phyloP scores from a whole-genome alignment of 768 basidiomycete genomes.

The Trametes villosa region DNA sequence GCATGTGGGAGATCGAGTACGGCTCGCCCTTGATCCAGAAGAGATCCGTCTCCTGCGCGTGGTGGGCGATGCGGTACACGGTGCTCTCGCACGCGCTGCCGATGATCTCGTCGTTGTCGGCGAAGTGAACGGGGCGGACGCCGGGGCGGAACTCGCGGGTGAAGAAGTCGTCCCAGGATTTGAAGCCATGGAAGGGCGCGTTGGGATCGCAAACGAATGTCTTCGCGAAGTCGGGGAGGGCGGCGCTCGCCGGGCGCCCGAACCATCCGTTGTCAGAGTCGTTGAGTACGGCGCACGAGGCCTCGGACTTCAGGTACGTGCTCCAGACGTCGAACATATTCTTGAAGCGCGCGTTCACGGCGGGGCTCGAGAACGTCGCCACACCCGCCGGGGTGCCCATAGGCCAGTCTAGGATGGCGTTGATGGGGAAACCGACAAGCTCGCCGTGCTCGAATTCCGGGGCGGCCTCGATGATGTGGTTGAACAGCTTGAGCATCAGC shows the following conservation, averaged over 20 bases:
- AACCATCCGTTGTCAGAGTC: slow-evolving; percentile 53
- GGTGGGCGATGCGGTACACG: slow-evolving; percentile 44
- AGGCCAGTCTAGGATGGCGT: slow-evolving; percentile 48
- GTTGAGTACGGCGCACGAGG: slow-evolving; percentile 48
- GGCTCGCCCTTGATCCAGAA: slow-evolving; percentile 69
- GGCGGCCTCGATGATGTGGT: slow-evolving; percentile 47
- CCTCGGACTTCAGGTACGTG: slow-evolving; percentile 47
- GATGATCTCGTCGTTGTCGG: slow-evolving; percentile 38
- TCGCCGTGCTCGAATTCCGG: slow-evolving; percentile 46
- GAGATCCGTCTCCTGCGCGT: slow-evolving; percentile 46
- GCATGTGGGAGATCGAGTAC: slow-evolving; percentile 63
- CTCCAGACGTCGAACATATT: slow-evolving; percentile 56
- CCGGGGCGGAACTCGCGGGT: slow-evolving; percentile 36
- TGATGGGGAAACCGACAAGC: slow-evolving; percentile 52
- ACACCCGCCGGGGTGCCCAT: slow-evolving; percentile 44
- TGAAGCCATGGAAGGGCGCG: slow-evolving; percentile 36
- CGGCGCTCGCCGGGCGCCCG: slow-evolving; percentile 37
- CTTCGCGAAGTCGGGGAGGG: slow-evolving; percentile 27
- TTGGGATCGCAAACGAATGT: slow-evolving; percentile 41
- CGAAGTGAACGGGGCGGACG: slow-evolving; percentile 16
- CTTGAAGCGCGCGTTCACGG: slow-evolving; percentile 52
- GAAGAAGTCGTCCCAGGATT: slow-evolving; percentile 44
- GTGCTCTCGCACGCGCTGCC: slow-evolving; percentile 58
- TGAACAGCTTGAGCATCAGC: slow-evolving; percentile 45
- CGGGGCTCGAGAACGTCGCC: slow-evolving; percentile 42